These are phyloP conservation scores for Gynandropsis gynandra DNA, from an alignment of 345 rosid species.

Conservation along the genomic window DNA sequence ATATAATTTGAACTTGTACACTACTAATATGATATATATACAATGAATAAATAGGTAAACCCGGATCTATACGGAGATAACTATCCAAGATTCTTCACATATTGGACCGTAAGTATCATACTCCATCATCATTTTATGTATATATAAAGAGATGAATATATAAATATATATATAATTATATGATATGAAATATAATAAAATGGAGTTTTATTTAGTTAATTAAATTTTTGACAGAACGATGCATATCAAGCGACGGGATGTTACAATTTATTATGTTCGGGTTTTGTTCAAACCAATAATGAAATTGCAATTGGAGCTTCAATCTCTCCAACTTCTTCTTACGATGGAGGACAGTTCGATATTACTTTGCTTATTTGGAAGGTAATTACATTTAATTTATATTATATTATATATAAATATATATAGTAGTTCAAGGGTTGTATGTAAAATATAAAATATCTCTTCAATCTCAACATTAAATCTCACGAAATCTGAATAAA, in stretches of 20 bases:
- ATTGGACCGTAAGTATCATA: conserved; percentile 78
- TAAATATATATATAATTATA: no score
- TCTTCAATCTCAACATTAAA: no score
- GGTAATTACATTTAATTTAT: conserved; percentile 34
- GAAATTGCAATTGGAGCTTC: conserved; percentile 91
- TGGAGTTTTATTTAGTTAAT: neutral
- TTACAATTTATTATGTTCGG: conserved; percentile 89
- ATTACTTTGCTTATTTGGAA: conserved; percentile 92
- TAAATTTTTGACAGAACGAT: conserved; percentile 57
- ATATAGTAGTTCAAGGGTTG: no score
- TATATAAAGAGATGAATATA: no score
- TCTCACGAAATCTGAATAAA: no score
- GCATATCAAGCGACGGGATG: conserved; percentile 97
- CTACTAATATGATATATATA: no score
- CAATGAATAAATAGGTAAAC: conserved; percentile 55
- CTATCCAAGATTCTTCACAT: conserved; percentile 91
- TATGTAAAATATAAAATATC: no score
- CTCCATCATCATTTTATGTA: neutral
- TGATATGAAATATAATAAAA: no score
- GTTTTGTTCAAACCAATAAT: conserved; percentile 89
- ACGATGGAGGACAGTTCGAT: conserved; percentile 89
- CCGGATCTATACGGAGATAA: conserved; percentile 95
- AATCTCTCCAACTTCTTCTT: conserved; percentile 83
- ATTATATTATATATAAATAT: no score
- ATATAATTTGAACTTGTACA: no score